A percentile compares a stretch with the other conserved stretches of the same genome.
Conservation (phyloP, 495 filamentous ascomycete species). For the Pyronema domesticum region DNA sequence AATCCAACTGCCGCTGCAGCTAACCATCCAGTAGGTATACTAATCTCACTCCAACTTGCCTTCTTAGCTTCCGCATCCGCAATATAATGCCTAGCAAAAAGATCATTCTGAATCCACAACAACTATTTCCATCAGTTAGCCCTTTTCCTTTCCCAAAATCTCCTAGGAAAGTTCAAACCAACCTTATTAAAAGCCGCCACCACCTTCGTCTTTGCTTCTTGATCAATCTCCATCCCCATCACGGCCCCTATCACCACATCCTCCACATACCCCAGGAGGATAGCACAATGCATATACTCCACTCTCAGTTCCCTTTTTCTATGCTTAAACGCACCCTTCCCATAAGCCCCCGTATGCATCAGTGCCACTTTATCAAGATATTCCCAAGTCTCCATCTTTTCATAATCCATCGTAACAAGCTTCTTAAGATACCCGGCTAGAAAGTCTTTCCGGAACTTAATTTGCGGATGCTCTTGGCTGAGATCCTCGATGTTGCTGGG, state of each 20-base stretch:
- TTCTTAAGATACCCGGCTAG: constrained; percentile 22
- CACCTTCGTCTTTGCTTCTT: constrained; percentile 13
- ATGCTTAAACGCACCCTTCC: constrained; percentile 27
- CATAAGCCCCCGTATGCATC: constrained; percentile 28
- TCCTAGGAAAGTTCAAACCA: neutral
- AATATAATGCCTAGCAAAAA: constrained; percentile 19
- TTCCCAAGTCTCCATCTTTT: constrained; percentile 13
- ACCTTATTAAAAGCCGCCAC: constrained; percentile 21
- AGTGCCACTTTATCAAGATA: constrained; percentile 29
- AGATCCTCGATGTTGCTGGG: constrained; percentile 18
- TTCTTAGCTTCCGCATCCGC: constrained; percentile 1
- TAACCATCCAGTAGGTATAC: neutral
- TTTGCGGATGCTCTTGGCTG: constrained; percentile 26
- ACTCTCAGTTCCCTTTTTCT: constrained; percentile 26
- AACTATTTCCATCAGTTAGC: neutral
- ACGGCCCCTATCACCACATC: constrained; percentile 26
- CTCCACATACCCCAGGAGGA: constrained; percentile 26
- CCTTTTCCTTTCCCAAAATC: too few relatives aligned
- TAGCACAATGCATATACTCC: constrained; percentile 27
- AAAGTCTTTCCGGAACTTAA: constrained; percentile 28
- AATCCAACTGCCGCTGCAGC: neutral
- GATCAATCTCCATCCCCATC: constrained; percentile 15
- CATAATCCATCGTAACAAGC: constrained; percentile 17
- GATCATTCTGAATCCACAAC: constrained; percentile 24
- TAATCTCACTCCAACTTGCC: neutral